Base-by-base conservation (phyloP, 768 basidiomycete genomes). In the Xerocomus potaroensis region DNA sequence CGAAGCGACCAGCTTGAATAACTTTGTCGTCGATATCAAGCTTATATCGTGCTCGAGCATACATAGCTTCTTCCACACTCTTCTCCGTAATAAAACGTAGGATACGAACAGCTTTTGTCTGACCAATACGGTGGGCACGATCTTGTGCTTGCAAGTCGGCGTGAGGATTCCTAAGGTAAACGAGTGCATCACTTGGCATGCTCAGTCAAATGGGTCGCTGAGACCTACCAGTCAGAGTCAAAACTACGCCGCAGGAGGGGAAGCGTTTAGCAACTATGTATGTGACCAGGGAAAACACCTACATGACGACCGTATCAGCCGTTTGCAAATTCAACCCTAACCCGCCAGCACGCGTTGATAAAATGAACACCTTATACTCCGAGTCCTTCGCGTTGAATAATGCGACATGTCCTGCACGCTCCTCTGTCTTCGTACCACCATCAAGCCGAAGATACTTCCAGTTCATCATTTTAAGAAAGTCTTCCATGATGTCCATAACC, bases 111-210 rank as follows among this genome's bases (percentile, higher is more conserved):
- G 93, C 89, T 68, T 94, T 95, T 49, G 96, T 99, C 64, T 99
- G 96, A 49, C 96, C 96, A 60, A 99, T 99, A 79, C 96, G 94
- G 77, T 99, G 95, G 10, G 91, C 91, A 76, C 94, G 91, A 81
- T 99, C 95, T 67, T 99, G 96, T 11, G 96, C 96, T 69, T 99
- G 96, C 51, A 98, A 72, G 84, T 99, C 95, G 41, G 96, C 95
- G 58, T 98, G 95, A 38, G 95, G 95, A 72, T 98, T 99, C 93
- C 85, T 84, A 54, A 7, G 36, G 21, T 37, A n/a, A 23, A 49
- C 10, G 11, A 12, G 22, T 23, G 15, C 21, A 24, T 55, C 40
- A 56, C 36, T 24, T 38, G 14, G 39, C 8, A 34, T 11, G 4
- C 16, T 24, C 12, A 19, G 37, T 27, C 8, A 19, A 32, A 19